Percentiles rank a stretch among this genome's conserved stretches.
Conservation (phyloP, 768 basidiomycete genomes). For the Lyophyllum atratum region DNA sequence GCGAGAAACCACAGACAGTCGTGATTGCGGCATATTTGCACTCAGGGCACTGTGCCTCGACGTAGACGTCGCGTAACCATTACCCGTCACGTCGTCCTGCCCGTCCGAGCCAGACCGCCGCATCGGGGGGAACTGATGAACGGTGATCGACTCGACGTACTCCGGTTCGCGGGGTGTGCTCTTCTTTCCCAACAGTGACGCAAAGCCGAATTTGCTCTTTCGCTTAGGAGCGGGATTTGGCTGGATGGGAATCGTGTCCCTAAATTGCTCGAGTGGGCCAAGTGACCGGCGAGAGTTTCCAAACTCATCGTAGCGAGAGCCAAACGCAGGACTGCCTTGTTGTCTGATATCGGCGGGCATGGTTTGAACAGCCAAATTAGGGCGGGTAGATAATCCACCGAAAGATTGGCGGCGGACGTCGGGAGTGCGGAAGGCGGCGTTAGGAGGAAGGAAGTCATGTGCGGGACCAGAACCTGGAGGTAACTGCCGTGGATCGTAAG, state of each 20-base stretch:
- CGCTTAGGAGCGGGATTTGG: constrained; percentile 51
- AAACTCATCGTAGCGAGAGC: constrained; percentile 68
- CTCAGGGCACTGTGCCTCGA: constrained; percentile 54
- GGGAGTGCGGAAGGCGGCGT: constrained; percentile 58
- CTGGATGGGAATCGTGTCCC: constrained; percentile 24
- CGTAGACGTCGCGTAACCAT: constrained; percentile 50
- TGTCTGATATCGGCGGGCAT: constrained; percentile 38
- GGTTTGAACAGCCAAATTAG: constrained; percentile 53
- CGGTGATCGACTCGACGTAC: constrained; percentile 32
- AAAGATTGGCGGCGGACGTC: constrained; percentile 79
- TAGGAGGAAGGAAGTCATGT: constrained; percentile 60
- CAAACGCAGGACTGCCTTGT: constrained; percentile 39
- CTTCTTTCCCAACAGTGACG: constrained; percentile 66
- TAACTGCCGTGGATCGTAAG: constrained; percentile 55
- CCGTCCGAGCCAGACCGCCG: constrained; percentile 45
- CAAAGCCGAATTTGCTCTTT: constrained; percentile 73
- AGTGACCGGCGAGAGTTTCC: constrained; percentile 67
- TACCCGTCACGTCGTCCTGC: constrained; percentile 48
- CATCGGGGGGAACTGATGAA: constrained; percentile 53
- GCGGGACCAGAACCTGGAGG: constrained; percentile 44
- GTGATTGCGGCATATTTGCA: constrained; percentile 38
- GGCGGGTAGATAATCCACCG: constrained; percentile 61
- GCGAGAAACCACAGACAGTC: constrained; percentile 66
- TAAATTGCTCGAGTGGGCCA: constrained; percentile 39
- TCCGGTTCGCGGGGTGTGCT: constrained; percentile 34